A percentile compares a stretch with the other conserved stretches of the same genome.
Conservation (phyloP, 1,284 basidiomycete species). For the Melampsora medusae region DNA sequence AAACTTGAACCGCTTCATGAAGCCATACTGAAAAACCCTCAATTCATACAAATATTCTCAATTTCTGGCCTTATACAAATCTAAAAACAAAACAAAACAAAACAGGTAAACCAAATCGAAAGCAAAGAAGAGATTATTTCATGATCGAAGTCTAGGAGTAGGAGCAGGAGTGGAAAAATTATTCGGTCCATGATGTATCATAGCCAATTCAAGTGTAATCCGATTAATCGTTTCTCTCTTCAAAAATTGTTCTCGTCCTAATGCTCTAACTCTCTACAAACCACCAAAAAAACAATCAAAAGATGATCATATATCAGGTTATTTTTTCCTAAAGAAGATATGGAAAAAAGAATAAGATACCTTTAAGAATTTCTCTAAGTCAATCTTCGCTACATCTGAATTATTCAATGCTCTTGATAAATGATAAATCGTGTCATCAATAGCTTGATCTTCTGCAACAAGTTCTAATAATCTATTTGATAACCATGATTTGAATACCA, state of each 20-base stretch:
- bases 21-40: too few species aligned
- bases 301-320: constrained; percentile 35
- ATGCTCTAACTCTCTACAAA: constrained; percentile 71
- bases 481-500: background rate
- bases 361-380: constrained; percentile 85
- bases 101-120: too few species aligned
- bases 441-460: constrained; percentile 96
- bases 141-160: background rate
- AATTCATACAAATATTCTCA: too few species aligned
- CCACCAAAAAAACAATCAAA: constrained; percentile 9
- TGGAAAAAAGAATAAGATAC: constrained; percentile 59
- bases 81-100: too few species aligned
- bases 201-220: constrained; percentile 48
- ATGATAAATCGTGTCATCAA: constrained; percentile 97
- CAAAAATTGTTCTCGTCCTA: constrained; percentile 92
- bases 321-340: constrained; percentile 43
- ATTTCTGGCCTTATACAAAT: too few species aligned
- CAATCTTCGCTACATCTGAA: constrained; percentile 70
- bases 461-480: constrained; percentile 78
- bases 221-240: constrained; percentile 59
- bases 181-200: constrained; percentile 5
- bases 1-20: too few species aligned
- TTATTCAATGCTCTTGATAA: constrained; percentile 83
- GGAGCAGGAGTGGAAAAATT: background rate
- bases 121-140: too few species aligned